Percentiles rank a stretch among this genome's conserved stretches.
Conservation (phyloP, 805 yeast species). For the Candida nemodendra region DNA sequence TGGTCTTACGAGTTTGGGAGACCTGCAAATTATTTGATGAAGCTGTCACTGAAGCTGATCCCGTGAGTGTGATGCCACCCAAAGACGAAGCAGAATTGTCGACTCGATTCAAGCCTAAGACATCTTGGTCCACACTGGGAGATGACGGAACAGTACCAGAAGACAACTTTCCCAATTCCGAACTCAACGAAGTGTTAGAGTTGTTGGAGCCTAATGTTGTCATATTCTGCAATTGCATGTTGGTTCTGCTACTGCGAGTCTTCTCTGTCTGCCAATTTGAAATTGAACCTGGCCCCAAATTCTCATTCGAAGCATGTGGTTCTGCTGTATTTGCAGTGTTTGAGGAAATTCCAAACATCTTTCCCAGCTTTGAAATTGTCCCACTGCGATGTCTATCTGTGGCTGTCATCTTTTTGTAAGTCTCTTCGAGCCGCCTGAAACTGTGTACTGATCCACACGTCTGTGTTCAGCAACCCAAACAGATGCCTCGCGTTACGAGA, state of each 20-base stretch:
- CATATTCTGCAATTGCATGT: not conserved
- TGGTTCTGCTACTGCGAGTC: not conserved
- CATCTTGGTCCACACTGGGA: conserved; percentile 4
- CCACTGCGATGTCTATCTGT: conserved; percentile 20
- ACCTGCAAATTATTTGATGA: not conserved
- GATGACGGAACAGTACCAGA: conserved; percentile 7
- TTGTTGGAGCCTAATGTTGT: conserved; percentile 9
- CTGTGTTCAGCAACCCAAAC: too few species aligned
- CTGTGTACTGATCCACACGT: too few species aligned
- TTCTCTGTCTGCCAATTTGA: conserved; percentile 1
- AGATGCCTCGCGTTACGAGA: too few species aligned
- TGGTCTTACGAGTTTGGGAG: not conserved
- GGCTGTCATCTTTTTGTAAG: conserved; percentile 4
- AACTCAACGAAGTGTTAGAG: conserved; percentile 10
- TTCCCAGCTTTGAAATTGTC: conserved; percentile 24
- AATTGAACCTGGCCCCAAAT: conserved; percentile 1
- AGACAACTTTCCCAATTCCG: conserved; percentile 3
- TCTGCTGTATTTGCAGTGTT: conserved; percentile 2
- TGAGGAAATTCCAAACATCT: conserved; percentile 22
- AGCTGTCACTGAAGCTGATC: not conserved
- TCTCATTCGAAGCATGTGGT: not conserved
- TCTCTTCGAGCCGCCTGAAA: too few species aligned
- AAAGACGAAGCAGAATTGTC: conserved; percentile 11
- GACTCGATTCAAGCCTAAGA: too few species aligned
- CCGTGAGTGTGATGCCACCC: conserved; percentile 5